These are phyloP conservation scores for Anthostomella pinea DNA, from an alignment of 2,329 filamentous ascomycete species.

Conservation along the genomic window DNA sequence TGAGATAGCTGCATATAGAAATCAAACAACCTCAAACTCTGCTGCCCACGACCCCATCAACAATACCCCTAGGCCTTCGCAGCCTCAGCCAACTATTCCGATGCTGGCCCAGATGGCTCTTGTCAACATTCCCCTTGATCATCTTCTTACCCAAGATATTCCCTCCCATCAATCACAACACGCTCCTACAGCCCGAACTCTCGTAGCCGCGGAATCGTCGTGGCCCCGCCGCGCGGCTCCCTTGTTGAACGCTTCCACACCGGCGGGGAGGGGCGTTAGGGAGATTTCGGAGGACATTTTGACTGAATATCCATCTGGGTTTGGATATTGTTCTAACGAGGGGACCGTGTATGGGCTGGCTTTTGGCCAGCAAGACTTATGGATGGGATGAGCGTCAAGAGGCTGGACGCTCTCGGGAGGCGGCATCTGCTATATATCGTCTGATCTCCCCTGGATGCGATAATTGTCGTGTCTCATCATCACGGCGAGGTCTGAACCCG, in stretches of 20 bases:
- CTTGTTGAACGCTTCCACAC: slow-evolving; percentile 18
- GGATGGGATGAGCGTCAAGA: too few relatives aligned
- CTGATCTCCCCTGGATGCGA: too few relatives aligned
- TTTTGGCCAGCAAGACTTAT: too few relatives aligned
- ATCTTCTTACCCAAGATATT: slow-evolving; percentile 28
- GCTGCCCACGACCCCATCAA: too few relatives aligned
- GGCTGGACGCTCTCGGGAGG: too few relatives aligned
- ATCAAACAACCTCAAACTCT: too few relatives aligned
- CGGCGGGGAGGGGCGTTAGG: slow-evolving; percentile 31
- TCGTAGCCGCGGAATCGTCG: slow-evolving; percentile 33
- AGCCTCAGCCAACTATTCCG: slow-evolving; percentile 16
- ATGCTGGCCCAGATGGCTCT: slow-evolving; percentile 24
- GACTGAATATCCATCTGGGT: not conserved
- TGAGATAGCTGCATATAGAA: too few relatives aligned
- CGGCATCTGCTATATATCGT: too few relatives aligned
- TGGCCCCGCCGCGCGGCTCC: slow-evolving; percentile 43
- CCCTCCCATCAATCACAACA: slow-evolving; percentile 26
- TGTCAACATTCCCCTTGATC: slow-evolving; percentile 30
- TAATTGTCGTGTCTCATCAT: too few relatives aligned
- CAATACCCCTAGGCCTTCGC: slow-evolving; percentile 9
- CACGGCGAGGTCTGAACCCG: too few relatives aligned
- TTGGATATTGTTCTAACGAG: too few relatives aligned
- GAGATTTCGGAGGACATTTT: slow-evolving; percentile 31
- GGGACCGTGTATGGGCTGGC: too few relatives aligned
- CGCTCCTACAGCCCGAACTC: slow-evolving; percentile 22